These are phyloP conservation scores for Talaromyces sp. DNA, from an alignment of 2,329 filamentous ascomycete species.

Conservation along the genomic window DNA sequence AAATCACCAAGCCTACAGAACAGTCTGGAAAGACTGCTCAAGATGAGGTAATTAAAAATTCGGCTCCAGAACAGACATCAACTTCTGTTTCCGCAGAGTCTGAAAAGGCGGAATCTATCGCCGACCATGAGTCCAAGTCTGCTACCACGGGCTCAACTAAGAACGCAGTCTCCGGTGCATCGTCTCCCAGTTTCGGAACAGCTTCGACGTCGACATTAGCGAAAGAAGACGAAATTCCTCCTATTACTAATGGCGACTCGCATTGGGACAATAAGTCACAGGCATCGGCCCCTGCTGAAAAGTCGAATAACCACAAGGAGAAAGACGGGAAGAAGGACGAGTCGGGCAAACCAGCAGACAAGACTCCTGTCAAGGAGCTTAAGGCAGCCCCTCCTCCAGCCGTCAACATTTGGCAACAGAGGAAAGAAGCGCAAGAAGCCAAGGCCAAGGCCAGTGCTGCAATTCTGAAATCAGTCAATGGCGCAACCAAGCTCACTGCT, in stretches of 20 bases:
- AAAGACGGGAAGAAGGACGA: slow-evolving; percentile 53
- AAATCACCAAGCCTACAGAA: slow-evolving; percentile 45
- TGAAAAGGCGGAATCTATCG: slow-evolving; percentile 38
- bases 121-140: slow-evolving; percentile 38
- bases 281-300: slow-evolving; percentile 63
- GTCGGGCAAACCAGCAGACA: slow-evolving; percentile 55
- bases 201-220: slow-evolving; percentile 54
- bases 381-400: slow-evolving; percentile 78
- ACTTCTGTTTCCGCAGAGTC: slow-evolving; percentile 49
- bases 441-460: slow-evolving; percentile 45
- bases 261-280: slow-evolving; percentile 67
- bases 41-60: slow-evolving; percentile 31
- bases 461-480: slow-evolving; percentile 28
- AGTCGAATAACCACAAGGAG: slow-evolving; percentile 40
- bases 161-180: slow-evolving; percentile 39
- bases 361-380: slow-evolving; percentile 61
- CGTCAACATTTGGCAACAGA: slow-evolving; percentile 85
- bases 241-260: slow-evolving; percentile 63
- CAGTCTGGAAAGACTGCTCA: slow-evolving; percentile 32
- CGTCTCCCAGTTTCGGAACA: slow-evolving; percentile 57
- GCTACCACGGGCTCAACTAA: slow-evolving; percentile 30
- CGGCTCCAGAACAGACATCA: slow-evolving; percentile 32
- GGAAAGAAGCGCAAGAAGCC: slow-evolving; percentile 64
- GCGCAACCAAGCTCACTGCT: slow-evolving; percentile 24
- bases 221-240: slow-evolving; percentile 62